Evolutionary conservation across 176 grass and related monocot genomes (phyloP), one percentile per base, ranked within the genome.

Genomic region (Echinochloa phyllopogon): DNA sequence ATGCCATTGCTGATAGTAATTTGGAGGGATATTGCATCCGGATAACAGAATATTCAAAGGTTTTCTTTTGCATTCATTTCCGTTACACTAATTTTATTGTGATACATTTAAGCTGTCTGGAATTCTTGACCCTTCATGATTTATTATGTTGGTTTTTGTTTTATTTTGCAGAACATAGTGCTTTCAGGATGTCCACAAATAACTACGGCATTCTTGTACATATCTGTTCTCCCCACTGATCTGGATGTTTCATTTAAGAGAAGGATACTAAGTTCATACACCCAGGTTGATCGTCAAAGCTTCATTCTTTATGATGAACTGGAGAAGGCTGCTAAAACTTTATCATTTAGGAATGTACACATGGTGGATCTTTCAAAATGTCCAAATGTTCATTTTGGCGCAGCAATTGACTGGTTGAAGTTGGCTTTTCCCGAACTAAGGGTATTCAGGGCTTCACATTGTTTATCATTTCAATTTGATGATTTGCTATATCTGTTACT

Each of bases 121-220:
- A 71, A 64, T 52, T 45, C 47, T 50, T 82, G 25, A 33, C 23
- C 23, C 2, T 53, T 77, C 65, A 25, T 2, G 75, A 24, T 79
- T 47, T 12, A 2, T 21, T 73, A 21, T 59, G 25, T 78, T 55
- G 45, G 4, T 6, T n/a, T 72, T 36, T 69, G 9, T 81, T 87
- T 84, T 76, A 3, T 88, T 61, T 85, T 88, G 59, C 92, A 94
- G 89, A 89, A 89, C 84, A 85, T 94, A 63, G 52, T 89, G 18
- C 89, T 91, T 87, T 81, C 89, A 17, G 84, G 89, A 78, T 94
- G 92, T 45, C 77, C 83, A 39, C 92, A 94, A 12, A 82, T 94
- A 82, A 91, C 89, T 74, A 39, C 74, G 3, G 80, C 78, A 76
- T 79, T 89, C 49, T 73, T 94, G 72, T 86, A 82, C 45, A 27